phyloP scores from a whole-genome alignment of 164 flowering plant species.

The Platanus orientalis region DNA sequence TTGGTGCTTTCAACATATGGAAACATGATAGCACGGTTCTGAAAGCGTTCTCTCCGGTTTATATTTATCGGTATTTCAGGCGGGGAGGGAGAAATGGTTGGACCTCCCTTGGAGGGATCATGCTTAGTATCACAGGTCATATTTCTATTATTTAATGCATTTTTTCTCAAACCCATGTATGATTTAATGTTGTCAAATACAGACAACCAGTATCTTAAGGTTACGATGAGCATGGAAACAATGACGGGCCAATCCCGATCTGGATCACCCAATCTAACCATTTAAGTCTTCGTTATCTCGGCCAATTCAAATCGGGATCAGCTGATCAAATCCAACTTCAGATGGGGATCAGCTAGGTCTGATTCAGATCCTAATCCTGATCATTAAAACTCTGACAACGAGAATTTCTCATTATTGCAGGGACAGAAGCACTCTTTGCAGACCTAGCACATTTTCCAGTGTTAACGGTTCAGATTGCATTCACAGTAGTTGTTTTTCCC shows the following conservation, averaged over 20 bases:
- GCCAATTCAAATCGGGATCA: too few species aligned
- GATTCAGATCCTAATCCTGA: too few species aligned
- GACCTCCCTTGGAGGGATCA: conserved; percentile 92
- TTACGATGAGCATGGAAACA: too few species aligned
- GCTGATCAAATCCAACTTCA: too few species aligned
- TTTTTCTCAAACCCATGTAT: too few species aligned
- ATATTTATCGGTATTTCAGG: too few species aligned
- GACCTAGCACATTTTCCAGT: conserved; percentile 87
- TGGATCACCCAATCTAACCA: too few species aligned
- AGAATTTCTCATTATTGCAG: conserved; percentile 36
- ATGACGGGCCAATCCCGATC: too few species aligned
- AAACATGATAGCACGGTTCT: conserved; percentile 67
- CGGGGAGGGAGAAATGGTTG: conserved; percentile 57
- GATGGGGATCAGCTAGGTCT: too few species aligned
- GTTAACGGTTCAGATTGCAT: conserved; percentile 80
- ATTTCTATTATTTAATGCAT: background rate
- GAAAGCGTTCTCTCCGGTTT: conserved; percentile 81
- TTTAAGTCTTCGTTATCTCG: too few species aligned
- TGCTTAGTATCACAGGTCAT: conserved; percentile 85
- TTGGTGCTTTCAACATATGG: too few species aligned
- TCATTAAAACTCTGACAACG: too few species aligned
- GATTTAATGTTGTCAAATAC: background rate
- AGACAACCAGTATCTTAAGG: background rate
- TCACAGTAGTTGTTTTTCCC: conserved; percentile 85
- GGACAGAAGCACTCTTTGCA: conserved; percentile 96